These are phyloP conservation scores for Penicillium malachiteum DNA, from an alignment of 495 filamentous ascomycete genomes.

Conservation along the genomic window DNA sequence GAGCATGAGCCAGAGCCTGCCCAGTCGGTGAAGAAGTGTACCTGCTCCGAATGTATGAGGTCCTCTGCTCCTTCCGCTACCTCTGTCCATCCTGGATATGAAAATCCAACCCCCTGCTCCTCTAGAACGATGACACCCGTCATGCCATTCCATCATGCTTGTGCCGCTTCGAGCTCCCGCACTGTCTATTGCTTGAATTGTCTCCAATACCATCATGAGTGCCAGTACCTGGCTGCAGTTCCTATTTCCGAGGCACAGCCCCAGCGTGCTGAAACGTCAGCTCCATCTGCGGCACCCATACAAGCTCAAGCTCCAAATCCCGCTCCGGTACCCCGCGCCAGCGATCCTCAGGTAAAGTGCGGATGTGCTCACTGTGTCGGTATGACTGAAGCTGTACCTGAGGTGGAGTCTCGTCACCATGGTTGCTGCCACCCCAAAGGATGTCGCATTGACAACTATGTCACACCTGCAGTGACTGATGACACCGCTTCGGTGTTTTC, in stretches of 20 bases:
- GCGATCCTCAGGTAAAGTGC: background rate
- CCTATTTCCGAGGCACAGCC: background rate
- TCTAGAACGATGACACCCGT: background rate
- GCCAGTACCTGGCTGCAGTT: background rate
- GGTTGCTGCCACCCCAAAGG: constrained; percentile 1
- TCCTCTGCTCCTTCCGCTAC: background rate
- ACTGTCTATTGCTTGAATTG: background rate
- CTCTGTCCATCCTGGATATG: background rate
- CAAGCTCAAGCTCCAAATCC: background rate
- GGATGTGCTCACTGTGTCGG: background rate
- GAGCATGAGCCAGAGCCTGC: background rate
- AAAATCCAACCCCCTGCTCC: background rate
- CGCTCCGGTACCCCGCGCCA: background rate
- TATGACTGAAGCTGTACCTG: background rate
- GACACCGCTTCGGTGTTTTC: constrained; percentile 8
- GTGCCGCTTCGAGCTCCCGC: background rate
- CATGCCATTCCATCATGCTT: background rate
- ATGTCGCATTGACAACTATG: background rate
- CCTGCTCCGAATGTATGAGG: background rate
- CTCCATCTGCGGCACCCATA: background rate
- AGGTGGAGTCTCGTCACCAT: background rate
- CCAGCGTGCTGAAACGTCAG: background rate
- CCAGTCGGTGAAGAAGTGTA: background rate
- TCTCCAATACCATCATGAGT: background rate
- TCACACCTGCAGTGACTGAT: background rate